phyloP scores from a whole-genome alignment of 441 rosid genomes.

The Erysimum cheiri region DNA sequence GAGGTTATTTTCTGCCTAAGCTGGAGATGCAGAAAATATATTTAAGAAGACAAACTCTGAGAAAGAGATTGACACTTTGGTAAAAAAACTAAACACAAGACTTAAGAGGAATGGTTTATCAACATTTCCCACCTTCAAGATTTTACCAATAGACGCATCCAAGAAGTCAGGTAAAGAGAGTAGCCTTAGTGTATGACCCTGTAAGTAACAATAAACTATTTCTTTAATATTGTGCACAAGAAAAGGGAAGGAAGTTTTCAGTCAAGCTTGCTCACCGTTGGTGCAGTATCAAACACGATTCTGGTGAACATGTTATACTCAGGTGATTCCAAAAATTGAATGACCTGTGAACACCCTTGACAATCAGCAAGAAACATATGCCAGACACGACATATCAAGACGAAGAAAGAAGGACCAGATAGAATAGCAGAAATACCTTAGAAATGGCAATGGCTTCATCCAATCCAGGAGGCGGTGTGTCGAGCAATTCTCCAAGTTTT shows the following conservation, averaged over 20 bases:
- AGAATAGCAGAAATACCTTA: slow-evolving; percentile 53
- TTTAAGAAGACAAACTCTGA: slow-evolving; percentile 2
- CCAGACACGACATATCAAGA: neutral
- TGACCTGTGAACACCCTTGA: slow-evolving; percentile 62
- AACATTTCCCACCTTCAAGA: slow-evolving; percentile 69
- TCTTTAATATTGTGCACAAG: slow-evolving; percentile 19
- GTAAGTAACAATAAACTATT: slow-evolving; percentile 37
- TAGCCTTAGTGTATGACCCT: slow-evolving; percentile 95
- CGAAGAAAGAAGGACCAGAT: slow-evolving; percentile 8
- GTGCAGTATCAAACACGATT: slow-evolving; percentile 96
- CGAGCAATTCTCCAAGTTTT: slow-evolving; percentile 85
- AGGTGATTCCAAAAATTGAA: slow-evolving; percentile 90
- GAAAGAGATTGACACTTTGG: slow-evolving; percentile 3
- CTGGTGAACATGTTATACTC: slow-evolving; percentile 92
- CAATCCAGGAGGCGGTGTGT: slow-evolving; percentile 96
- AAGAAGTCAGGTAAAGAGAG: slow-evolving; percentile 93
- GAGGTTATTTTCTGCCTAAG: slow-evolving; percentile 87
- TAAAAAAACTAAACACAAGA: slow-evolving; percentile 19
- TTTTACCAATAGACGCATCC: slow-evolving; percentile 96
- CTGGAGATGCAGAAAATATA: slow-evolving; percentile 49
- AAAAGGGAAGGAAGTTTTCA: neutral
- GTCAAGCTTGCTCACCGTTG: slow-evolving; percentile 68
- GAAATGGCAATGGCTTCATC: slow-evolving; percentile 98
- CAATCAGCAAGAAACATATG: slow-evolving; percentile 38
- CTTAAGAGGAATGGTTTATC: neutral